Evolutionary conservation across 805 yeast genomes (phyloP).

Genomic region (Trichomonascus vanleenenianus): DNA sequence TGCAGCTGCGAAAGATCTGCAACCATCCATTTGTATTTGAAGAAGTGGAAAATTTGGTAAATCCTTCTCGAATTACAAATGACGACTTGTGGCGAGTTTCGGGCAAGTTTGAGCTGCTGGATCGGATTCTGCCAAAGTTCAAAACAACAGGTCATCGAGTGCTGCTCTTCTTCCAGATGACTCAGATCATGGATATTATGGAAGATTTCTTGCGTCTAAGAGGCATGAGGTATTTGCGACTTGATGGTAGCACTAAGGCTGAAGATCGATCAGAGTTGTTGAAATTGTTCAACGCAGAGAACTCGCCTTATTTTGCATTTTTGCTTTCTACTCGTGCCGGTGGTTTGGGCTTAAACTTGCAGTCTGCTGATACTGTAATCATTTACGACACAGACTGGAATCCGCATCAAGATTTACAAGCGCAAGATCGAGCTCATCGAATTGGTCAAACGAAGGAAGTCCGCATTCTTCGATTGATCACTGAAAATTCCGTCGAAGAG

Average conservation of each 20-base stretch:
- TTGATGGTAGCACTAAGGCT: conserved; percentile 93
- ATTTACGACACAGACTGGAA: conserved; percentile 99
- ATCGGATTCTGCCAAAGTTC: conserved; percentile 81
- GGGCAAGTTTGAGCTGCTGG: conserved; percentile 92
- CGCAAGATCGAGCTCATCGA: conserved; percentile 98
- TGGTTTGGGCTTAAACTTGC: conserved; percentile 91
- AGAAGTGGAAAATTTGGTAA: conserved; percentile 77
- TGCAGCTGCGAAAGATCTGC: conserved; percentile 95
- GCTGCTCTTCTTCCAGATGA: conserved; percentile 93
- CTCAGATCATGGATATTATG: conserved; percentile 97
- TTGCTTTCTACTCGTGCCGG: conserved; percentile 94
- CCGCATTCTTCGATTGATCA: conserved; percentile 80
- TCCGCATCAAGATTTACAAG: conserved; percentile 98
- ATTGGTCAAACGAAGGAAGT: conserved; percentile 98
- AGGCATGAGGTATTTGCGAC: conserved; percentile 72
- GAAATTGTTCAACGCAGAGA: conserved; percentile 71
- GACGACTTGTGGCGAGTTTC: conserved; percentile 84
- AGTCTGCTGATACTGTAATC: conserved; percentile 95
- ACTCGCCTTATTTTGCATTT: conserved; percentile 83
- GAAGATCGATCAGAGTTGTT: conserved; percentile 87
- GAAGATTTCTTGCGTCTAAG: conserved; percentile 78
- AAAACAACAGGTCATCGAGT: conserved; percentile 83
- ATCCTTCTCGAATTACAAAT: conserved; percentile 63
- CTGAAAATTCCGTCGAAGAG: conserved; percentile 91
- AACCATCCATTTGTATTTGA: conserved; percentile 96